These are phyloP conservation scores for Leishmania lainsoni DNA, from an alignment of 208 protist species.

Conservation along the genomic window DNA sequence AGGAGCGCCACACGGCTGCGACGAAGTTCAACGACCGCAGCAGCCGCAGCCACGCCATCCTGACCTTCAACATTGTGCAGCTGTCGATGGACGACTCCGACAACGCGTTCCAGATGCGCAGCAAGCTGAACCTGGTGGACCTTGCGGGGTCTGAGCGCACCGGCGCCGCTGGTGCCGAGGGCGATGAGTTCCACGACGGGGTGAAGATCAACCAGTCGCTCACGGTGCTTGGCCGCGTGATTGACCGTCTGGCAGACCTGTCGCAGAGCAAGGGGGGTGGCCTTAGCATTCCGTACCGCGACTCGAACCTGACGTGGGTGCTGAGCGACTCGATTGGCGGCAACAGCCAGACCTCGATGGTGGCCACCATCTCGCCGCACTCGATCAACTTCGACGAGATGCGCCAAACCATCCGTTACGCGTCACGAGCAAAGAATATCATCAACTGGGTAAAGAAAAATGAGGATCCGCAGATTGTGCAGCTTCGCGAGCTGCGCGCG, in stretches of 20 bases:
- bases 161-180: conserved; percentile 61
- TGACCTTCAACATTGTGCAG: conserved; percentile 75
- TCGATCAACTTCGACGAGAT: conserved; percentile 93
- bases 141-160: conserved; percentile 93
- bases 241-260: conserved; percentile 81
- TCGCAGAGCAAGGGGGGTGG: conserved; percentile 52
- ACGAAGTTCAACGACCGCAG: conserved; percentile 92
- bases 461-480: conserved; percentile 87
- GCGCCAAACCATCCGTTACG: conserved; percentile 92
- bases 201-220: conserved; percentile 93
- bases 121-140: conserved; percentile 94
- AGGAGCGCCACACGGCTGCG: conserved; percentile 77
- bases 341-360: conserved; percentile 95
- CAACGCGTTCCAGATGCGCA: conserved; percentile 51
- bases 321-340: conserved; percentile 91
- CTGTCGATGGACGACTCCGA: conserved; percentile 56
- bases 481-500: conserved; percentile 52
- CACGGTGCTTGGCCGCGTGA: conserved; percentile 90
- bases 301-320: conserved; percentile 88
- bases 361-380: conserved; percentile 93
- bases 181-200: conserved; percentile 70
- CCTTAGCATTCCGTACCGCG: conserved; percentile 54
- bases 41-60: conserved; percentile 89
- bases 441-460: conserved; percentile 91
- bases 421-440: conserved; percentile 90